phyloP scores from a whole-genome alignment of 257 asterid genomes.

The Solanum infundibuliforme region DNA sequence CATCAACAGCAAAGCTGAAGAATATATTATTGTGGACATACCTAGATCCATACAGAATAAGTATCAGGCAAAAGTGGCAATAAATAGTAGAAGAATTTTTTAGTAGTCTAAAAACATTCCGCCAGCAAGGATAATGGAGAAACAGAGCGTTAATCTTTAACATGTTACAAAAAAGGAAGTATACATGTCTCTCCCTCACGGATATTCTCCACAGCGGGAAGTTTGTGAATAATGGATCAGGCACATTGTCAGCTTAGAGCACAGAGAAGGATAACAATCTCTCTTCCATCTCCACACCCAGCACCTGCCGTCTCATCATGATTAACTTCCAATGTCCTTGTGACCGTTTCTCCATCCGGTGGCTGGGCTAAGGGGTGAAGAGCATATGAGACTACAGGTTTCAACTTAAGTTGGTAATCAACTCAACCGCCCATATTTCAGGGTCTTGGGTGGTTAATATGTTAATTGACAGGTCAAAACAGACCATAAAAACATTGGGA shows the following conservation, averaged over 20 bases:
- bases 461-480: background rate
- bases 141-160: background rate
- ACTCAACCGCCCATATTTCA: background rate
- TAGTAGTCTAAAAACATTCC: background rate
- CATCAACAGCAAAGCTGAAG: constrained; percentile 92
- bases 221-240: background rate
- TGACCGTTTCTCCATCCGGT: background rate
- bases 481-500: background rate
- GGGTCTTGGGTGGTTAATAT: background rate
- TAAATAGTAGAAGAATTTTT: background rate
- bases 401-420: background rate
- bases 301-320: background rate
- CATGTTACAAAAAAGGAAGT: background rate
- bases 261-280: background rate
- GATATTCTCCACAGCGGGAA: background rate
- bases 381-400: background rate
- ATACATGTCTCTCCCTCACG: background rate
- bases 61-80: background rate
- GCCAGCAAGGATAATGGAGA: background rate
- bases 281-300: background rate
- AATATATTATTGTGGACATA: constrained; percentile 94
- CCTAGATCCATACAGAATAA: constrained; percentile 28
- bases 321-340: background rate
- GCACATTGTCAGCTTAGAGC: background rate
- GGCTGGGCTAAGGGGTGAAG: background rate